Evolutionary conservation across 805 yeast genomes (phyloP), one percentile per base, ranked within the genome.

Genomic region (Schwanniomyces pseudopolymorphus): DNA sequence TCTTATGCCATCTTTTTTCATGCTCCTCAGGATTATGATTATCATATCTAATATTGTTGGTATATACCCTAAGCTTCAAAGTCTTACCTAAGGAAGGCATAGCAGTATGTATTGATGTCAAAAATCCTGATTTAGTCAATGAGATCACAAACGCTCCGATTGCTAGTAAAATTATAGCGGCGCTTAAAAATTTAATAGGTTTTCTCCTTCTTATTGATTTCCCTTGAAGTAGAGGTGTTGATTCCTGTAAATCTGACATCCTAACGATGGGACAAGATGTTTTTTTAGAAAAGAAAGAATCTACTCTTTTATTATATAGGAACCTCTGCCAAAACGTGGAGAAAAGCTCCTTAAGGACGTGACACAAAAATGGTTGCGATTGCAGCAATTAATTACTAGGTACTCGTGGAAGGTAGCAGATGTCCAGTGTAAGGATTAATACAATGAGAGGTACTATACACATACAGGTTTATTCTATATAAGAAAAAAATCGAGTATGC

Each of bases 201-300:
- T 31, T 31, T 20, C 14, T 22, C 16, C n/a, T 36, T 19, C 11
- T 36, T 5, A 5, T 10, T 8, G 26, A 36, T 24, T 14, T 20
- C 9, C 41, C 41, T 11, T 26, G 41, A 10, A 43, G 41, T 13
- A 43, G 25, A 4, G 45, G 45, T 14, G 24, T 13, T 13, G 45
- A 24, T 37, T 94, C 99, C 60, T 92, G 97, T 36, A 91, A 72
- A 60, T 85, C 90, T 5, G 89, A 84, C 0, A 99, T 99, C 61
- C 99, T 77, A 22, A 94, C 96, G 0, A 96, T 87, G 13, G 88
- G 64, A 92, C 91, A 89, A 9, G 96, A 82, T 1, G 96, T 14
- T 16, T 2, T 27, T 16, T 14, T 7, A 5, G 16, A 14, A 31
- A 31, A 31, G 20, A 31, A 14, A 11, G 20, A 11, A 14, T 9